Conservation (phyloP, 148 eudicot genomes). For the Polygonum maritimum region DNA sequence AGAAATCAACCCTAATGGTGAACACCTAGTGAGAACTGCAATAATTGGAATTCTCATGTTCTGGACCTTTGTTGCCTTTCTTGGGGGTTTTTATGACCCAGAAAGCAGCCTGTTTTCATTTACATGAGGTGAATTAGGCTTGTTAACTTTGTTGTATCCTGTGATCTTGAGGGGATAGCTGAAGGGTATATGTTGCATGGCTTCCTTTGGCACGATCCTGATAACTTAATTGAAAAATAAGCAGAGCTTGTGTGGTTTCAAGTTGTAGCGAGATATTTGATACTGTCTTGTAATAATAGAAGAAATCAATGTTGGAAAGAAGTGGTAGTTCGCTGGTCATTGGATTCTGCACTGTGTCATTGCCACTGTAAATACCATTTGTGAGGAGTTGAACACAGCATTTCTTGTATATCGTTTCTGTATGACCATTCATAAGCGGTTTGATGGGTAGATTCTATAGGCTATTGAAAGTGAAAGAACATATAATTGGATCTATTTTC, state of each 20-base stretch:
- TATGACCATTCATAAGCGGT: too few relatives aligned
- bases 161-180: neutral
- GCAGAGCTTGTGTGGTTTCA: neutral
- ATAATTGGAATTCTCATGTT: slow-evolving; percentile 59
- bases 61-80: slow-evolving; percentile 48
- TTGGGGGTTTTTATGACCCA: slow-evolving; percentile 41
- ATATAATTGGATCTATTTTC: too few relatives aligned
- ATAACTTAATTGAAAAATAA: neutral
- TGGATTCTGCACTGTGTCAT: too few relatives aligned
- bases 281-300: neutral
- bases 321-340: neutral
- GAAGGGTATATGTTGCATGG: neutral
- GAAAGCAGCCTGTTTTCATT: slow-evolving; percentile 30
- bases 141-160: slow-evolving; percentile 1
- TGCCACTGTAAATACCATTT: too few relatives aligned
- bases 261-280: neutral
- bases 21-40: slow-evolving; percentile 45
- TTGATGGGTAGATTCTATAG: too few relatives aligned
- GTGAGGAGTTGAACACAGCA: too few relatives aligned
- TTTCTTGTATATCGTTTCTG: too few relatives aligned
- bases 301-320: neutral
- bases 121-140: slow-evolving; percentile 20
- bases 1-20: slow-evolving; percentile 24
- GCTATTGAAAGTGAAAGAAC: too few relatives aligned
- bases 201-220: neutral